phyloP scores from a whole-genome alignment of 768 basidiomycete species.

The Suillus clintonianus region DNA sequence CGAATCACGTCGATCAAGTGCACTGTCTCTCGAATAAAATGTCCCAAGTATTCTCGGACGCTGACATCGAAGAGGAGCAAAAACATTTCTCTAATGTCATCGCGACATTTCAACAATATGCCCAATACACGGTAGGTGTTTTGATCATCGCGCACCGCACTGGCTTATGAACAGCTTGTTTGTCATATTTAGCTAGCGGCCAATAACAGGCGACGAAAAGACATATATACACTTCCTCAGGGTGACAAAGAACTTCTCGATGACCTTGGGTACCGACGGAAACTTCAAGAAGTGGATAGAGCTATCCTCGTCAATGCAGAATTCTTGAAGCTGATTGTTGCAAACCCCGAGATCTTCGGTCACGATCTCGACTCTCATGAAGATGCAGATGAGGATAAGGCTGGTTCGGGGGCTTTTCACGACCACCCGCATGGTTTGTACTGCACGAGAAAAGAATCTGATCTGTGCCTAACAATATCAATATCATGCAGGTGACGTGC shows the following conservation, averaged over 20 bases:
- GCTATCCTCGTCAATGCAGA: constrained; percentile 80
- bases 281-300: constrained; percentile 76
- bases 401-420: neutral
- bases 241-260: constrained; percentile 72
- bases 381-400: constrained; percentile 27
- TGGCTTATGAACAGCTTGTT: neutral
- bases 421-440: constrained; percentile 7
- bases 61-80: constrained; percentile 56
- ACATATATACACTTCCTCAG: constrained; percentile 67
- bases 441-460: constrained; percentile 3
- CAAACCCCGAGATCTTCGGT: constrained; percentile 81
- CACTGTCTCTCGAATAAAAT: constrained; percentile 11
- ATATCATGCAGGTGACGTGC: constrained; percentile 20
- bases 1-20: neutral
- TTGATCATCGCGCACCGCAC: constrained; percentile 21
- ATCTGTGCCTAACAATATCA: constrained; percentile 1
- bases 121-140: constrained; percentile 61
- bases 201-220: constrained; percentile 73
- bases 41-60: constrained; percentile 29
- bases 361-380: constrained; percentile 36
- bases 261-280: constrained; percentile 71
- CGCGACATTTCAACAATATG: constrained; percentile 73
- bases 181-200: constrained; percentile 46
- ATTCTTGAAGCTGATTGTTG: constrained; percentile 74
- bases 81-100: constrained; percentile 77